Base-by-base conservation (phyloP, 2,329 filamentous ascomycete species). In the Aspergillus nomiae region DNA sequence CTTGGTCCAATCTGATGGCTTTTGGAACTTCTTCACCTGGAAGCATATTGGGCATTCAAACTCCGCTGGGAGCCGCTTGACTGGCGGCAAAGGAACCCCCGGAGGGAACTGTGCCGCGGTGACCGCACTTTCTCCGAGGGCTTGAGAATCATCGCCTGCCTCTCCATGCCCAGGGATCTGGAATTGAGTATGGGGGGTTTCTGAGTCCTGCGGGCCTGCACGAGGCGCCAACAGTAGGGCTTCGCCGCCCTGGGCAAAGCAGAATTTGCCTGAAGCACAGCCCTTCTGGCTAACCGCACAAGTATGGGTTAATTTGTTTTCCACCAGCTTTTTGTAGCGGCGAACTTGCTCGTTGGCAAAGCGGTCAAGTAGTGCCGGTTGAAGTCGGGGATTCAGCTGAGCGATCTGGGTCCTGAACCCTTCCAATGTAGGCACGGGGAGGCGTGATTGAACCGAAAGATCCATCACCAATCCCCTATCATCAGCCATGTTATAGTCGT, bases 1-100 rank as follows among this genome's bases (percentile, higher is more conserved):
- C 76, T 97, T 97, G 1, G 93, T 96, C 94, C 94, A 97, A 77
- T 97, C 94, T 0, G 93, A 97, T 19, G 93, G 94, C 76, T 97
- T 97, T 70, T 89, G 87, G 70, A 95, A 93, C 71, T 89, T 92
- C 82, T 95, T 96, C 58, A 89, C 85, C 69, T 89, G 87, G 80
- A 92, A 97, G 79, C 94, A 97, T 26, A 97, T 82, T 43, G 91
- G 90, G 69, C 94, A 97, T 80, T 97, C 94, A 65, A 97, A 94
- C 72, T 94, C 89, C 4, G 93, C 92, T 0, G 94, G 94, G 8
- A 97, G 84, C 19, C 86, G 86, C 62, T 82, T 85, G 2, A 92
- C 90, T 1, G 92, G 92, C 7, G 94, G 94, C 77, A 92, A 86
- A 8, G 92, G 92, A 6, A 97, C 92, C 26, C 92, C 92, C 4